Conservation (phyloP, 345 rosid genomes). For the Rhodamnia argentea region DNA sequence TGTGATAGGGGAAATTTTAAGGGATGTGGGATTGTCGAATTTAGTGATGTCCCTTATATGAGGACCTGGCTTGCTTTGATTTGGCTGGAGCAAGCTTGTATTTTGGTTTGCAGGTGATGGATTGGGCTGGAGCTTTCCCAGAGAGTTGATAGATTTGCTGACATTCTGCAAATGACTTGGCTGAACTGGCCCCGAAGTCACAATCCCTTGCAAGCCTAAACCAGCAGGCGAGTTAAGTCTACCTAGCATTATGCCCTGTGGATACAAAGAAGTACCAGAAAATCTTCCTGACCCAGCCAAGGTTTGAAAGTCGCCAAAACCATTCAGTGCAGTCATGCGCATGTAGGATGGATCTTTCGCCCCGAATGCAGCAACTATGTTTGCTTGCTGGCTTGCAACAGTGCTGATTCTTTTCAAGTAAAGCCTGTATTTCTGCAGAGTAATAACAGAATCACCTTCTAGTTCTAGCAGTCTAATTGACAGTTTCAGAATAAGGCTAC, state of each 20-base stretch:
- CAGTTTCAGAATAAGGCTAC: neutral
- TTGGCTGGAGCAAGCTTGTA: conserved; percentile 29
- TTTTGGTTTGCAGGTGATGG: conserved; percentile 26
- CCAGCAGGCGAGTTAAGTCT: conserved; percentile 49
- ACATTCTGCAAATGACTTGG: conserved; percentile 30
- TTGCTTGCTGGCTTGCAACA: conserved; percentile 39
- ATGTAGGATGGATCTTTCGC: conserved; percentile 18
- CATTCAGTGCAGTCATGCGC: conserved; percentile 42
- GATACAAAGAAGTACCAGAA: conserved; percentile 36
- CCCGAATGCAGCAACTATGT: conserved; percentile 45
- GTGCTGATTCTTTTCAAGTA: conserved; percentile 57
- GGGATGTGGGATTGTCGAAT: neutral
- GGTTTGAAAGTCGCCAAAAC: conserved; percentile 40
- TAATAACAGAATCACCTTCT: neutral
- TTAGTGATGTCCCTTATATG: conserved; percentile 16
- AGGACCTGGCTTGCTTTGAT: conserved; percentile 35
- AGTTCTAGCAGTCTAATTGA: neutral
- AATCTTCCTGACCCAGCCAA: conserved; percentile 42
- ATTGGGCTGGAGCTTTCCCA: conserved; percentile 38
- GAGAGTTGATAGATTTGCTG: conserved; percentile 23
- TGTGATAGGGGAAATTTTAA: neutral
- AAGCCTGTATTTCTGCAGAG: conserved; percentile 74
- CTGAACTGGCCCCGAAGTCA: conserved; percentile 39
- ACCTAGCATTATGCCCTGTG: conserved; percentile 31
- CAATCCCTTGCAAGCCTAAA: conserved; percentile 37